Evolutionary conservation across 148 eudicot species (phyloP), one percentile per base, ranked within the genome.

Genomic region (Diospyros lotus): DNA sequence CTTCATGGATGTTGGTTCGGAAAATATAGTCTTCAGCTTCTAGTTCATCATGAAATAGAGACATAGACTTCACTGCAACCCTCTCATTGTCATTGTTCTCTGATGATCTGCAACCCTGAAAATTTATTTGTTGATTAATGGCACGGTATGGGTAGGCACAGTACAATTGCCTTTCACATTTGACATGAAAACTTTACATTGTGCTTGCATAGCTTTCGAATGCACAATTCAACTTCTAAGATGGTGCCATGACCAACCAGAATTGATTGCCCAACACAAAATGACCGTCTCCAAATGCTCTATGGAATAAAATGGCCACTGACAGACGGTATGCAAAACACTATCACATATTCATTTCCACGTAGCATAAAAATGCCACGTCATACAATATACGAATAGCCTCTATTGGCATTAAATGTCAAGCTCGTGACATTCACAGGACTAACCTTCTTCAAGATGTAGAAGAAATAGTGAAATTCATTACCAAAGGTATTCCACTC

Each of bases 391-490:
- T 9, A 58, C 2, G 40, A 38, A 42, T 38, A 56, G 55, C 40
- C 15, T 53, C n/a, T 6, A 62, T 4, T 18, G 62, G 58, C 44
- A n/a, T 18, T 18, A 51, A 76, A 5, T 4, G 1, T 40, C 38
- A 13, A 65, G 51, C 46, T 45, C 52, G 2, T 39, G 63, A 52
- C 53, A 18, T 50, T 11, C 44, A 38, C 38, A 63, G 15, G 71
- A 75, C 91, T 46, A 77, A 92, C 98, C 97, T 95, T 95, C 82
- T 82, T 89, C 65, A 95, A 69, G 69, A 91, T 81, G 56, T 95
- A 95, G 84, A 95, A 87, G 86, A 92, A 95, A 84, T 90, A 95
- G 73, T 95, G 98, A 80, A 95, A 95, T 82, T 91, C 96, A 73
- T 92, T 94, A 7, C 98, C 98, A 87, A 95, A 95, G 39, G 97